Evolutionary conservation across 2,329 filamentous ascomycete species (phyloP).

Genomic region (Stachybotrys chlorohalonatus): DNA sequence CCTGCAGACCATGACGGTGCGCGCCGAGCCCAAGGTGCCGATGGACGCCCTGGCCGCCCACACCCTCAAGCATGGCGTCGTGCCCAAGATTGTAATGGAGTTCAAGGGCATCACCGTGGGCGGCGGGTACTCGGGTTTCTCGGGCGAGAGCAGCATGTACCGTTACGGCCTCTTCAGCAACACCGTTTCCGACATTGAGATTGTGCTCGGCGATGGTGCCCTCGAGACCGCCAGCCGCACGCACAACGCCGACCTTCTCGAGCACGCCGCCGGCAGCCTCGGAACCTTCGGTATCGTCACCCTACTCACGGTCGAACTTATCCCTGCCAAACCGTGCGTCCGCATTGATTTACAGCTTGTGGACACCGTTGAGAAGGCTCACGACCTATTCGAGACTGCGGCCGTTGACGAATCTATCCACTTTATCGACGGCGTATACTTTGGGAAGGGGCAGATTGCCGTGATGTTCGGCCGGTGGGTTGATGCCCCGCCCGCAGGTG

Average conservation of each 20-base stretch:
- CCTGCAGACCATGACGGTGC: conserved; percentile 32
- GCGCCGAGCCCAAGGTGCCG: conserved; percentile 50
- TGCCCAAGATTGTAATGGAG: conserved; percentile 50
- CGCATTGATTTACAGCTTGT: conserved; percentile 36
- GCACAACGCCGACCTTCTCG: conserved; percentile 39
- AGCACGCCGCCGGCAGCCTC: conserved; percentile 41
- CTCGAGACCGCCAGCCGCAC: conserved; percentile 36
- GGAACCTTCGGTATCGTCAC: conserved; percentile 50
- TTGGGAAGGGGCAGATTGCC: conserved; percentile 33
- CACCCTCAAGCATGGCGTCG: conserved; percentile 37
- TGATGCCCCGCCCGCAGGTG: conserved; percentile 33
- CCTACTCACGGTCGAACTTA: conserved; percentile 40
- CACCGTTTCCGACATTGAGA: conserved; percentile 42
- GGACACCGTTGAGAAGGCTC: conserved; percentile 17
- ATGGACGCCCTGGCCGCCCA: conserved; percentile 46
- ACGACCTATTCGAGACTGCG: conserved; percentile 26
- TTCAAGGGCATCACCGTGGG: conserved; percentile 53
- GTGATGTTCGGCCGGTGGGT: conserved; percentile 41
- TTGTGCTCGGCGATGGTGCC: conserved; percentile 43
- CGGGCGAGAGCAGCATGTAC: conserved; percentile 48
- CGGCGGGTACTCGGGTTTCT: conserved; percentile 45
- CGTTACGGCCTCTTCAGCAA: conserved; percentile 47
- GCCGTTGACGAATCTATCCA: conserved; percentile 23
- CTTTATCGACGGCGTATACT: conserved; percentile 51
- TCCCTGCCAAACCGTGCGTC: conserved; percentile 38